Evolutionary conservation across 2,329 filamentous ascomycete species (phyloP), one percentile per base, ranked within the genome.

Genomic region (Colletotrichum lupini): DNA sequence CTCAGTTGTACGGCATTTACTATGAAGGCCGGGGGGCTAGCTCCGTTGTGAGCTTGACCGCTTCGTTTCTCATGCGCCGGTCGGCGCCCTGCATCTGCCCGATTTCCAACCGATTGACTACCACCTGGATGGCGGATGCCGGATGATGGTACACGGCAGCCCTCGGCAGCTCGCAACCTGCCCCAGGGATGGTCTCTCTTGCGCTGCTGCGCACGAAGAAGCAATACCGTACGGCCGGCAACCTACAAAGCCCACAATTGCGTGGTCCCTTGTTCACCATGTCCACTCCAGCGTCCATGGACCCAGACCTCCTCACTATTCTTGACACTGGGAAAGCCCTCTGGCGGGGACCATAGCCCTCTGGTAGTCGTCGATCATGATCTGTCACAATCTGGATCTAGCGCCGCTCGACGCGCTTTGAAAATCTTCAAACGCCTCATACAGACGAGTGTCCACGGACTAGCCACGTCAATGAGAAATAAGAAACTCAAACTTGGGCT

Each of bases 311-410:
- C 37, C 28, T 63, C 69, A 42, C 19, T 62, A 53, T 57, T 67
- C 37, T 24, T 60, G 59, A 66, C 42, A 69, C 26, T 69, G 53
- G 9, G 24, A 69, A 64, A 73, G 66, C 32, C 61, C 46, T 60
- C 55, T 26, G 35, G 53, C 32, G 9, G 70, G 59, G 66, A 32
- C 26, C 66, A 64, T 30, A 64, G 46, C 55, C 68, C 28, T 67
- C 52, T 67, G 57, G 65, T 46, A 55, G 66, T 49, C 53, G 65
- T 66, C 65, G 73, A 75, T 75, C 68, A 65, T 75, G 74, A 75
- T 73, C 74, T 75, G 68, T 75, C 72, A 75, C 37, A 75, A 75
- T 75, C 65, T 68, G 72, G 53, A 75, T 73, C 74, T 64, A 58
- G 61, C 42, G 46, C 49, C 35, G 30, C 22, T 49, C 42, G 32